These are phyloP conservation scores for Hericium rajendrae DNA, from an alignment of 768 basidiomycete species.

Conservation along the genomic window DNA sequence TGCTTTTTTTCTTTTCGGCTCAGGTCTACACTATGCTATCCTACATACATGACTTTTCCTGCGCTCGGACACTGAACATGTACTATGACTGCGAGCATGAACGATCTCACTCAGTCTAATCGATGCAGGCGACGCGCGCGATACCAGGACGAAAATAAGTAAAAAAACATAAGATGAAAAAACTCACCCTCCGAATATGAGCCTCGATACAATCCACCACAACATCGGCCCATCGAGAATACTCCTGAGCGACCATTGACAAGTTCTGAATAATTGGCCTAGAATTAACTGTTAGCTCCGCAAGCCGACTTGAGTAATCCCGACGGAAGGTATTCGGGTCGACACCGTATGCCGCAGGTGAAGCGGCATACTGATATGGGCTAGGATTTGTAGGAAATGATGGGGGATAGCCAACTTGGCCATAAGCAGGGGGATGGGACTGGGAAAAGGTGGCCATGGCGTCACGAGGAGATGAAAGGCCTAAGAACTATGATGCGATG, in stretches of 20 bases:
- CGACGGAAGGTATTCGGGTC: conserved; percentile 70
- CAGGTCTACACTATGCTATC: conserved; percentile 7
- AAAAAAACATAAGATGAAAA: conserved; percentile 12
- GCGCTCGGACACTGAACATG: neutral
- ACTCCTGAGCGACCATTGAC: conserved; percentile 88
- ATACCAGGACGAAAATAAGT: neutral
- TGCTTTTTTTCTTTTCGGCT: conserved; percentile 4
- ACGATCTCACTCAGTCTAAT: neutral
- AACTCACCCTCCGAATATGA: conserved; percentile 87
- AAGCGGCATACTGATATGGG: conserved; percentile 38
- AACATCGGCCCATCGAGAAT: conserved; percentile 65
- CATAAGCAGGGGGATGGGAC: conserved; percentile 43
- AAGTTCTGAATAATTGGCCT: conserved; percentile 88
- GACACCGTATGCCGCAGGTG: conserved; percentile 33
- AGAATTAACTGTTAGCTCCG: conserved; percentile 87
- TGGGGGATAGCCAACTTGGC: conserved; percentile 16
- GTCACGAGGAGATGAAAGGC: conserved; percentile 8
- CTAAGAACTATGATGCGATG: conserved; percentile 6
- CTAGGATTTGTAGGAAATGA: conserved; percentile 27
- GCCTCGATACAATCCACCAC: conserved; percentile 74
- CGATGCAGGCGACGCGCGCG: neutral
- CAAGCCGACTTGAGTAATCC: conserved; percentile 66
- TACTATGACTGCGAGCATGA: neutral
- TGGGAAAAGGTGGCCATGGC: conserved; percentile 53
- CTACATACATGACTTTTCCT: conserved; percentile 2